Evolutionary conservation across 768 basidiomycete genomes (phyloP).

Genomic region (Lactarius vividus): DNA sequence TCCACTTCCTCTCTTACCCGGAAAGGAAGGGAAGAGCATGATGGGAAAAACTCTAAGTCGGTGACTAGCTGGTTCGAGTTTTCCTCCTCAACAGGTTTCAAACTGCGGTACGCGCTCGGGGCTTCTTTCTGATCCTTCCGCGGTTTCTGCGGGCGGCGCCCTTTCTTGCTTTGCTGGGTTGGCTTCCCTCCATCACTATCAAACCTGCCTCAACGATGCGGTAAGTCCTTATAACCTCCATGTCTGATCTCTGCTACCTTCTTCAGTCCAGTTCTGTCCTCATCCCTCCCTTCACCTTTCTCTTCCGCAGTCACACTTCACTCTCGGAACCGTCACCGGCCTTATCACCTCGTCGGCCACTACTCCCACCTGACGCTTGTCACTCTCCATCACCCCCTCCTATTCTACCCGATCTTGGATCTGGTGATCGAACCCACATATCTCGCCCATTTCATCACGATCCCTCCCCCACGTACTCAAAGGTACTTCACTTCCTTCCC

Average conservation of each 20-base stretch:
- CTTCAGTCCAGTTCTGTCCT: constrained; percentile 10
- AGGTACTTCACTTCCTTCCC: constrained; percentile 10
- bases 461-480: constrained; percentile 7
- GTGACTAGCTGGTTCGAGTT: not conserved
- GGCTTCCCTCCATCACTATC: constrained; percentile 27
- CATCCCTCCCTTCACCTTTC: constrained; percentile 16
- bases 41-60: constrained; percentile 2
- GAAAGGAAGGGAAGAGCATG: not conserved
- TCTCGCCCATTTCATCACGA: constrained; percentile 23
- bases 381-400: constrained; percentile 13
- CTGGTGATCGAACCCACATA: constrained; percentile 21
- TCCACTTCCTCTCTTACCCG: not conserved
- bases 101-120: constrained; percentile 23
- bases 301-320: constrained; percentile 19
- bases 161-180: constrained; percentile 19
- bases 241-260: constrained; percentile 10
- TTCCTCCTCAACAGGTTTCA: constrained; percentile 17
- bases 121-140: constrained; percentile 27
- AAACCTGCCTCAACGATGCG: constrained; percentile 25
- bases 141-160: constrained; percentile 27
- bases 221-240: constrained; percentile 28
- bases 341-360: constrained; percentile 16
- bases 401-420: constrained; percentile 22
- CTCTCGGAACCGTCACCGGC: constrained; percentile 16
- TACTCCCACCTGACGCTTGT: constrained; percentile 15